phyloP scores from a whole-genome alignment of 306 rosid genomes.

The Acacia melanoxylon region DNA sequence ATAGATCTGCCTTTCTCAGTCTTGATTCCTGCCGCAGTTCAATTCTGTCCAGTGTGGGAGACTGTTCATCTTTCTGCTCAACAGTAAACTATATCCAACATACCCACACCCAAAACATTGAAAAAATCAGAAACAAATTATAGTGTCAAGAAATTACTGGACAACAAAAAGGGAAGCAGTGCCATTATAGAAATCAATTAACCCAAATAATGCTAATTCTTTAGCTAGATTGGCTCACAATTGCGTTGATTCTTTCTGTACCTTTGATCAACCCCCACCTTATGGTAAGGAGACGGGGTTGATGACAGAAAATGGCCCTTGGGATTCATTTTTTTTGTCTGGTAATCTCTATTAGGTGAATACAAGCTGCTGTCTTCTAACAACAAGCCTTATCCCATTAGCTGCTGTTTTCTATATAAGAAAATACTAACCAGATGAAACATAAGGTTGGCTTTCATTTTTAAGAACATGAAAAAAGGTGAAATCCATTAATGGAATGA shows the following conservation, averaged over 20 bases:
- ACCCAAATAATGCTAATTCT: neutral
- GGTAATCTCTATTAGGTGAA: no score
- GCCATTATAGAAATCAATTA: constrained; percentile 1
- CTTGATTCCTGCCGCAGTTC: constrained; percentile 46
- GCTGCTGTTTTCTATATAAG: neutral
- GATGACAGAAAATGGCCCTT: neutral
- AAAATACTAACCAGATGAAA: neutral
- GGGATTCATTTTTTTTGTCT: neutral
- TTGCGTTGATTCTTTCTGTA: neutral
- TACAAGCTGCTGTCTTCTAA: no score
- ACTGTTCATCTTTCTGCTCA: constrained; percentile 53
- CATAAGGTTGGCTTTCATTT: neutral
- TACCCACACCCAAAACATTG: constrained; percentile 17
- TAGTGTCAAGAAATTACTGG: neutral
- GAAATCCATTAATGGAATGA: neutral
- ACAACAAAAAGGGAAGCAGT: neutral
- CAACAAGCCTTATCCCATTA: neutral
- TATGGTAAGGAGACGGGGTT: neutral
- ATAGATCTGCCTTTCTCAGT: constrained; percentile 45
- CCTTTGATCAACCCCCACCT: neutral
- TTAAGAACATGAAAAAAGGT: neutral
- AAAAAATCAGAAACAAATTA: neutral
- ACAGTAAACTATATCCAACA: constrained; percentile 41
- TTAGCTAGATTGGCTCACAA: neutral
- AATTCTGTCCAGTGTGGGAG: constrained; percentile 31